These are phyloP conservation scores for Limnomonas spitsbergensis DNA, from an alignment of 139 green algal species.

Conservation along the genomic window DNA sequence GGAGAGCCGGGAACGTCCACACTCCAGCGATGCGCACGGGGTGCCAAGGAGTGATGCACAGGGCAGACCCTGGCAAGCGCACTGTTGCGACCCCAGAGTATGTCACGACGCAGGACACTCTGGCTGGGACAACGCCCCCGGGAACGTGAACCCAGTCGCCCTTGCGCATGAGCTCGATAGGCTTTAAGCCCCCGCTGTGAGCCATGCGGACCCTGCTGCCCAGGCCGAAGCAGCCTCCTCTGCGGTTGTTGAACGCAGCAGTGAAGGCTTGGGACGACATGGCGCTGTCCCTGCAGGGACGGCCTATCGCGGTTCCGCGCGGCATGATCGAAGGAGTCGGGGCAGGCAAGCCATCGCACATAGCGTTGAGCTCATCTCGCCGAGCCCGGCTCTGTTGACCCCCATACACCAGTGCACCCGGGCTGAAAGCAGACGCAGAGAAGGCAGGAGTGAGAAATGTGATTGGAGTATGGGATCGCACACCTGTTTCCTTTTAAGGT, in stretches of 20 bases:
- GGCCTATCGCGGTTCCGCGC: neutral
- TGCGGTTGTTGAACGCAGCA: conserved; percentile 1
- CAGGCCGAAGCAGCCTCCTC: neutral
- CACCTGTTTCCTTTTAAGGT: too few species aligned
- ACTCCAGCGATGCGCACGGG: neutral
- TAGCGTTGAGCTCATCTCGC: conserved; percentile 9
- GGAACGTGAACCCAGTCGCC: neutral
- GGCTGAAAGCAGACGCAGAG: too few species aligned
- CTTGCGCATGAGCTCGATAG: neutral
- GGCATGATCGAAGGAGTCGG: conserved; percentile 8
- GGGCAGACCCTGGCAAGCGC: neutral
- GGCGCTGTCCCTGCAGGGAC: neutral
- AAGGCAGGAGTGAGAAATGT: too few species aligned
- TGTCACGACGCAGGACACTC: neutral
- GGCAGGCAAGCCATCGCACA: conserved; percentile 5
- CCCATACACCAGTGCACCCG: conserved; percentile 1
- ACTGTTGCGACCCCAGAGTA: neutral
- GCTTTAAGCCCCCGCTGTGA: neutral
- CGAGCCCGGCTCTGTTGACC: neutral
- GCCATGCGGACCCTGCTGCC: neutral
- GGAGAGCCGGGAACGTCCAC: conserved; percentile 3
- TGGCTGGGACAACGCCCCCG: neutral
- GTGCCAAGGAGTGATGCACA: conserved; percentile 13
- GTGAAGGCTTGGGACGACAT: neutral
- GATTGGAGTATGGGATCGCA: too few species aligned